Evolutionary conservation across 352 stramenopile genomes (phyloP), one percentile per base, ranked within the genome.

Genomic region (Pythium phragmitis): DNA sequence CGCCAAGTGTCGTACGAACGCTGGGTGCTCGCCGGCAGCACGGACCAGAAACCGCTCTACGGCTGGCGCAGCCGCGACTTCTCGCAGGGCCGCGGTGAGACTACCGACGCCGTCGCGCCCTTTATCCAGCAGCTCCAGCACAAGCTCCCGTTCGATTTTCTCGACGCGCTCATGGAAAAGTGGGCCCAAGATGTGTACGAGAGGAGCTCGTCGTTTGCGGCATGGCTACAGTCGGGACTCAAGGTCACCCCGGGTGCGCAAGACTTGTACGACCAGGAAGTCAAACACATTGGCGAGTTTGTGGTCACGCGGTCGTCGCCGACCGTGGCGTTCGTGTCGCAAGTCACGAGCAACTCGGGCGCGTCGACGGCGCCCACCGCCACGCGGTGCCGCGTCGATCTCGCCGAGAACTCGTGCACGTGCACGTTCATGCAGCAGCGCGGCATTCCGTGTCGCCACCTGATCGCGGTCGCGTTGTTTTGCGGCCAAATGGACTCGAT

Each of bases 351-450:
- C 72, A 57, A 62, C 45, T 12, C 73, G 42, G 37, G 46, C 52
- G 43, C 73, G 67, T 14, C 72, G 69, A 28, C 75, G 5, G 36
- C 30, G 28, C 30, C 57, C 4, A 53, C 49, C 8, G 37, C 54
- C 55, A 48, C 46, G 3, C 65, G 65, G 5, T 57, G 47, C 43
- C 67, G 77, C 12, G 73, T 86, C 4, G 79, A 88, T 46, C 63
- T 88, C 23, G 57, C 69, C 30, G 37, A 68, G 28, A 81, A 71
- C 41, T 74, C 73, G 50, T 88, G 77, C 56, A 72, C 75, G 16
- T 88, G 79, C 57, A 48, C 67, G 19, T 88, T 86, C 67, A 85
- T 86, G 60, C 66, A 79, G 42, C 77, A 88, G 56, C 73, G 74
- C 58, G 73, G 68, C 11, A 83, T 86, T 34, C 79, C 79, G 30